Conservation (phyloP, 768 basidiomycete species). For the Suillus plorans region DNA sequence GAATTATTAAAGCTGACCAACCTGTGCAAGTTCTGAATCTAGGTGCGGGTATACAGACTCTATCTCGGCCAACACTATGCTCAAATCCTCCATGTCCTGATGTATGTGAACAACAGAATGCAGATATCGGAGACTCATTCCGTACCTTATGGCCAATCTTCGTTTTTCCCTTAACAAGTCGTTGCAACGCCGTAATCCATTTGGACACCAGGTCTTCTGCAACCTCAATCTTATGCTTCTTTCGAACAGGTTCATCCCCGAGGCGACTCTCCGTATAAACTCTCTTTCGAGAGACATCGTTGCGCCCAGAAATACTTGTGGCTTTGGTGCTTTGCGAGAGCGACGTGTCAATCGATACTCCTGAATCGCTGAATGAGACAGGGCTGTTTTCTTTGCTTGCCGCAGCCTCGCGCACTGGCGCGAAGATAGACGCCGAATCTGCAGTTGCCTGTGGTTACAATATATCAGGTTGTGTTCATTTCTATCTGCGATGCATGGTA, state of each 20-base stretch:
- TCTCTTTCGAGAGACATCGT: not conserved
- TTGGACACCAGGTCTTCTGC: conserved; percentile 10
- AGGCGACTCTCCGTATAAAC: not conserved
- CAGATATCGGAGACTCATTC: conserved; percentile 9
- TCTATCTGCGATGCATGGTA: not conserved
- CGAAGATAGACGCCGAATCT: not conserved
- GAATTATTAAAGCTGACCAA: conserved; percentile 12
- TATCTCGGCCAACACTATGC: conserved; percentile 29
- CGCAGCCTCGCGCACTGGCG: not conserved
- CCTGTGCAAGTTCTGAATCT: conserved; percentile 10
- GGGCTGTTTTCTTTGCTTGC: not conserved
- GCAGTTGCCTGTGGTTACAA: not conserved
- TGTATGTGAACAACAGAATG: not conserved
- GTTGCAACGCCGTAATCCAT: conserved; percentile 27
- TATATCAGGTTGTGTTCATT: not conserved
- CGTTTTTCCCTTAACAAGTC: conserved; percentile 30
- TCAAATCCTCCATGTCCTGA: conserved; percentile 27
- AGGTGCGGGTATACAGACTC: conserved; percentile 23
- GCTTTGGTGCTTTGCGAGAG: not conserved
- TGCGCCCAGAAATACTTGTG: not conserved
- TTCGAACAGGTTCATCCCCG: not conserved
- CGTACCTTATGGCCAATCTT: conserved; percentile 14
- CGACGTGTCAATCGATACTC: not conserved
- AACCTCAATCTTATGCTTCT: not conserved
- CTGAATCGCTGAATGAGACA: not conserved